Evolutionary conservation across 345 rosid genomes (phyloP), one percentile per base, ranked within the genome.

Genomic region (Iberis pinnata): DNA sequence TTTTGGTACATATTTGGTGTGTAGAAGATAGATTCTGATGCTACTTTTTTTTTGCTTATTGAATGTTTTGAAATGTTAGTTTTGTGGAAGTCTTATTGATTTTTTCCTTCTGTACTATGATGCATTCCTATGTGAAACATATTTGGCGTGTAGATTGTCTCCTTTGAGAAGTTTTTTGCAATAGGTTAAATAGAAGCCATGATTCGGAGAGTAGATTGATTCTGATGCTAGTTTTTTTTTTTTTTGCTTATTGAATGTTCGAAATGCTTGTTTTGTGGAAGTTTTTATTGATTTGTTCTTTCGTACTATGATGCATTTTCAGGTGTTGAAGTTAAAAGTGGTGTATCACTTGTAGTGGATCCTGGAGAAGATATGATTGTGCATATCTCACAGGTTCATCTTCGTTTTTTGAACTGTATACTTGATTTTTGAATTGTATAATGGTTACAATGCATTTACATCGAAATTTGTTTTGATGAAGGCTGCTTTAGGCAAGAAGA

Each of bases 321-420:
- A 85, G 95, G 89, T 73, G 75, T 70, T 67, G 95, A 85, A 64
- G 81, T 82, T 20, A 78, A 73, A 75, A 53, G 63, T 67, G 80
- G 84, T 6, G 52, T 18, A 29, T 18, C 73, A 7, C 62, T 72
- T 11, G 14, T 2, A 29, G 77, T 80, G 29, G 55, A 59, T 19
- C 73, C 77, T 43, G 74, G 71, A 5, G 58, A 12, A 43, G 59
- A 42, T 7, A 64, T 45, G 67, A 9, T 78, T 16, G 27, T 82
- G 61, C 95, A 80, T 71, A 73, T 80, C 58, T 85, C 89, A 26
- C 87, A 68, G 83, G 95, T 85, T 42, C 17, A 49, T 5, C 9
- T 15, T 4, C 15, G 22, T 18, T 39, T 22, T 22, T 43, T 25
- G 26, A 36, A 33, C 50, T 49, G 3, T 10, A 10, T 39, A 8